Evolutionary conservation across 768 basidiomycete species (phyloP).

Genomic region (Suillus cothurnatus): DNA sequence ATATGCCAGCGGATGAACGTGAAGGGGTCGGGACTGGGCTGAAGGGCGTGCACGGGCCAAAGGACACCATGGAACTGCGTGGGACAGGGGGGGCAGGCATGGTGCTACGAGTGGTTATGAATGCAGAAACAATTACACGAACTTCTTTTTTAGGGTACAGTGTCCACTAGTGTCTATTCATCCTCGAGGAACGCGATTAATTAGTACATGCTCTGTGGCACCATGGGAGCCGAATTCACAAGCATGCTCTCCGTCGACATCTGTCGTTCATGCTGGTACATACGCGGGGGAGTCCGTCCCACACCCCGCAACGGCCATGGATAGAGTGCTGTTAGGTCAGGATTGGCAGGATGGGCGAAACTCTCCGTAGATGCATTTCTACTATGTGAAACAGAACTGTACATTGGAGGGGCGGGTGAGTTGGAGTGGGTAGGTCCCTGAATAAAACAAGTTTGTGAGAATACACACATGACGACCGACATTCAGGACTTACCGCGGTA

Average conservation of each 20-base stretch:
- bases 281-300: constrained; percentile 28
- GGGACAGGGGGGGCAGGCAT: neutral
- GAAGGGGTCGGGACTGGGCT: neutral
- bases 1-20: constrained; percentile 1
- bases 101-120: neutral
- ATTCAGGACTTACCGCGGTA: constrained; percentile 2
- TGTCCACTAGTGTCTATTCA: constrained; percentile 14
- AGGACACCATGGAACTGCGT: neutral
- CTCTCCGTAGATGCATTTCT: constrained; percentile 28
- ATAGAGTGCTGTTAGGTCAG: constrained; percentile 36
- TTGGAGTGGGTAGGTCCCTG: neutral
- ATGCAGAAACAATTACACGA: constrained; percentile 15
- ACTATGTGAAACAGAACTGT: constrained; percentile 5
- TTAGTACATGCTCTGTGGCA: constrained; percentile 22
- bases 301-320: constrained; percentile 41
- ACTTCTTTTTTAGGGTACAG: constrained; percentile 1
- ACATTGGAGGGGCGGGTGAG: constrained; percentile 10
- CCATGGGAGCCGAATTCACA: constrained; percentile 27
- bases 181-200: neutral
- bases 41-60: constrained; percentile 1
- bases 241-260: constrained; percentile 30
- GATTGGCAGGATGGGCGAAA: constrained; percentile 16
- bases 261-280: constrained; percentile 24
- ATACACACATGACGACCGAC: neutral
- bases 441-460: neutral